These are phyloP conservation scores for Candida incommunis DNA, from an alignment of 805 yeast species.

Conservation along the genomic window DNA sequence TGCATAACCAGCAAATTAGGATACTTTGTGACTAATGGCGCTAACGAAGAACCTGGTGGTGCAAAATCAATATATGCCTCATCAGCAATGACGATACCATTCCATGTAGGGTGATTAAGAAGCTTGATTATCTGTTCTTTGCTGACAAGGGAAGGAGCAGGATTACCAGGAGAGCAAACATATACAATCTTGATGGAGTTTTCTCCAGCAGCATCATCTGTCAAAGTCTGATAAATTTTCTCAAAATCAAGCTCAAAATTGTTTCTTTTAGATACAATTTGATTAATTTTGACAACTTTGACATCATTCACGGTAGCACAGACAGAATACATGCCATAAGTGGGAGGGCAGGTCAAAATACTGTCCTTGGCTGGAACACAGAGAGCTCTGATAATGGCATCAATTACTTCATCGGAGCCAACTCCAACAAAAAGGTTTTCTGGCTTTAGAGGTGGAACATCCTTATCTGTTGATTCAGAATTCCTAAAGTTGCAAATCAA, in stretches of 20 bases:
- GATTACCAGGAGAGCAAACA: constrained; percentile 94
- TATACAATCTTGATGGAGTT: constrained; percentile 54
- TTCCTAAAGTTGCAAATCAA: constrained; percentile 64
- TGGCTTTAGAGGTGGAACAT: constrained; percentile 28
- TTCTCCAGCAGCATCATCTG: constrained; percentile 29
- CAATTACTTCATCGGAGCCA: constrained; percentile 94
- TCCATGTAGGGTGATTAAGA: constrained; percentile 36
- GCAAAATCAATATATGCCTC: constrained; percentile 93
- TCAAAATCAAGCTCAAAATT: constrained; percentile 51
- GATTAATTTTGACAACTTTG: constrained; percentile 58
- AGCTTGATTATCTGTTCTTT: constrained; percentile 34
- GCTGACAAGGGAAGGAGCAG: constrained; percentile 61
- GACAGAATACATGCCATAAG: constrained; percentile 93
- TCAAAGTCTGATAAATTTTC: constrained; percentile 36
- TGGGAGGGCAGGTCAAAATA: constrained; percentile 80
- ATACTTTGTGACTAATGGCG: constrained; percentile 66
- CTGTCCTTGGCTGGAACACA: constrained; percentile 77
- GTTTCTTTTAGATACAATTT: constrained; percentile 28
- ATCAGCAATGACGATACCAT: constrained; percentile 69
- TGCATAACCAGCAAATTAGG: constrained; percentile 81
- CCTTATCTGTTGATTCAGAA: constrained; percentile 22
- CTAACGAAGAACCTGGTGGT: constrained; percentile 48
- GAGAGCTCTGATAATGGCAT: constrained; percentile 69
- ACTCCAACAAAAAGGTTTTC: constrained; percentile 85
- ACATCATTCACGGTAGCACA: constrained; percentile 87